These are phyloP conservation scores for Pseudogymnoascus pannorum DNA, from an alignment of 2,329 filamentous ascomycete genomes.

Conservation along the genomic window DNA sequence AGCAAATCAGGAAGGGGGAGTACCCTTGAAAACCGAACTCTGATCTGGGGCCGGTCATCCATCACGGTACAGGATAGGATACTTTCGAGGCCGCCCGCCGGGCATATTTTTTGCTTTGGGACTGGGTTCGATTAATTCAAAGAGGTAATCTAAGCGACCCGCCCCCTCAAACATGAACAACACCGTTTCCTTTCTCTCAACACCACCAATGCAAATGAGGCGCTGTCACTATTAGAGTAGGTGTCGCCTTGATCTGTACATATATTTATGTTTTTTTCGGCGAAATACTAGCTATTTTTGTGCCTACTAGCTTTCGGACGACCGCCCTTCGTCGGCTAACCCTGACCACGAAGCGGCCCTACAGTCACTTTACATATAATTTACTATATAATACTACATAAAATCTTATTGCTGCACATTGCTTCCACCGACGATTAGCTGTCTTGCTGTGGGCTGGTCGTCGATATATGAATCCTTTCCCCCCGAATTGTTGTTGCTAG, in stretches of 20 bases:
- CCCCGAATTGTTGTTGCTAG: neutral
- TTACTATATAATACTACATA: too few species aligned
- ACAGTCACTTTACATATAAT: too few species aligned
- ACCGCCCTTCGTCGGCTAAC: too few species aligned
- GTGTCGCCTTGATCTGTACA: neutral
- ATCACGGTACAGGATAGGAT: neutral
- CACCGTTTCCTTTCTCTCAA: neutral
- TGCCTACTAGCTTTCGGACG: too few species aligned
- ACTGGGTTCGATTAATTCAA: neutral
- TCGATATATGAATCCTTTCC: too few species aligned
- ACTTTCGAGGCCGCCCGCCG: neutral
- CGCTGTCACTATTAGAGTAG: neutral
- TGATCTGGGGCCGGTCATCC: too few species aligned
- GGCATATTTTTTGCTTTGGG: neutral
- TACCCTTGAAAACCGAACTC: too few species aligned
- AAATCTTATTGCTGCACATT: too few species aligned
- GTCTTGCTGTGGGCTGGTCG: too few species aligned
- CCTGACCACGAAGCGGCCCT: too few species aligned
- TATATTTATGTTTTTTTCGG: neutral
- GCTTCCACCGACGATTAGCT: too few species aligned
- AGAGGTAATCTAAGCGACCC: neutral
- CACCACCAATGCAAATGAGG: neutral
- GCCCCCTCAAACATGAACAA: neutral
- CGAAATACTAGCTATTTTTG: neutral
- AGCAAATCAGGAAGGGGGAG: too few species aligned